These are phyloP conservation scores for Eutreptiella sp. DNA, from an alignment of 208 protist species.

Conservation along the genomic window DNA sequence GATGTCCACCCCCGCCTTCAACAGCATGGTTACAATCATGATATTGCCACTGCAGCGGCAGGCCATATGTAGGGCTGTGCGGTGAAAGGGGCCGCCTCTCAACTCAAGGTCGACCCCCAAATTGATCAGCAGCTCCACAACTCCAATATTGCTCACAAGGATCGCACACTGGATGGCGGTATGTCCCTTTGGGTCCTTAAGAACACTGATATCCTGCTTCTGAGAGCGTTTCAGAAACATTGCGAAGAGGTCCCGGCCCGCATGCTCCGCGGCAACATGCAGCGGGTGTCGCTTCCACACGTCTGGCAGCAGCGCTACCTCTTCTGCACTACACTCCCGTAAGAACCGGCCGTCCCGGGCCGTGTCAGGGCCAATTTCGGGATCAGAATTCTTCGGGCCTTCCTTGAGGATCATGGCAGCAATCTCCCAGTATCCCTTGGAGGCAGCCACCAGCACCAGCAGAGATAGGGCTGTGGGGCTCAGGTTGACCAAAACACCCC, in stretches of 20 bases:
- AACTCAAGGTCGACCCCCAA: too few species aligned
- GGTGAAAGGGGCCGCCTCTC: too few species aligned
- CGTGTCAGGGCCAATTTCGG: too few species aligned
- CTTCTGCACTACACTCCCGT: background rate
- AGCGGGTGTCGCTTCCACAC: background rate
- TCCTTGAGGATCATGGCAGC: constrained; percentile 3
- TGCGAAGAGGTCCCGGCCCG: background rate
- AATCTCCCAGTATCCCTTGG: constrained; percentile 20
- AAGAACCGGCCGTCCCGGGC: constrained; percentile 4
- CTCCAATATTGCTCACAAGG: constrained; percentile 10
- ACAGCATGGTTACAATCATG: background rate
- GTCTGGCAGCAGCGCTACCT: background rate
- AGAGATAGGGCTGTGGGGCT: background rate
- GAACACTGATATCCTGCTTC: constrained; percentile 6
- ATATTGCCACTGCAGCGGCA: too few species aligned
- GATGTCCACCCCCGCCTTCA: constrained; percentile 1
- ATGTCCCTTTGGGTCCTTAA: background rate
- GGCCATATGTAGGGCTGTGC: too few species aligned
- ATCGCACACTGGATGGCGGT: constrained; percentile 19
- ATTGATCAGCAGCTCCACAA: constrained; percentile 12
- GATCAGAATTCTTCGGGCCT: too few species aligned
- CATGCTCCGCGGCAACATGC: constrained; percentile 5
- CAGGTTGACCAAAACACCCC: background rate
- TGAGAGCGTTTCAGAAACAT: constrained; percentile 15
- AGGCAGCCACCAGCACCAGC: constrained; percentile 3